These are phyloP conservation scores for Hypoxylon sp. DNA, from an alignment of 2,329 filamentous ascomycete species.

Conservation along the genomic window DNA sequence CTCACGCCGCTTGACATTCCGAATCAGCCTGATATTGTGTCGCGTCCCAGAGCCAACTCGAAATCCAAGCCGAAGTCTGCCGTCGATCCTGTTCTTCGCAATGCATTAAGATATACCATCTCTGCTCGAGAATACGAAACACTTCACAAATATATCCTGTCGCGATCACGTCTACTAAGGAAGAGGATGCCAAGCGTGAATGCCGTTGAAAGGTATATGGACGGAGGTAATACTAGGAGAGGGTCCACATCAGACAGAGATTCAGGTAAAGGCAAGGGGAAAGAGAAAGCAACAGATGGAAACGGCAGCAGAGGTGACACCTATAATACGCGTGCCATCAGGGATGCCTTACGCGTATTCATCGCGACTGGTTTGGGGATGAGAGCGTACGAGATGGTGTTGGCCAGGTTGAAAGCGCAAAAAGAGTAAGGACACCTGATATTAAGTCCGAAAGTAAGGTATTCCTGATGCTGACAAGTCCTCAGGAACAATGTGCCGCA, in stretches of 20 bases:
- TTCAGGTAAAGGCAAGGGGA: slow-evolving; percentile 54
- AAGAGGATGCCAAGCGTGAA: slow-evolving; percentile 69
- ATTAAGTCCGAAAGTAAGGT: slow-evolving; percentile 13
- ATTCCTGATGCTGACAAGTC: slow-evolving; percentile 31
- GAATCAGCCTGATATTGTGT: slow-evolving; percentile 32
- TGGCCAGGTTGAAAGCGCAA: slow-evolving; percentile 62
- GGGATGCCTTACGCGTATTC: slow-evolving; percentile 80
- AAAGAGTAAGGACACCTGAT: slow-evolving; percentile 58
- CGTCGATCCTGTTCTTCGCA: slow-evolving; percentile 82
- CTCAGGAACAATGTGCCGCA: slow-evolving; percentile 47
- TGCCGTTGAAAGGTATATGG: slow-evolving; percentile 69
- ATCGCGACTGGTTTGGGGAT: slow-evolving; percentile 73
- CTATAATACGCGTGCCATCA: slow-evolving; percentile 78
- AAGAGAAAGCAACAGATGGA: slow-evolving; percentile 47
- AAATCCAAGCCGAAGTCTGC: slow-evolving; percentile 51
- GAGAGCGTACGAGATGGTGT: slow-evolving; percentile 72
- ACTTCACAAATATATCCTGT: slow-evolving; percentile 86
- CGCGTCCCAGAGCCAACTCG: slow-evolving; percentile 45
- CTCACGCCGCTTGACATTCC: slow-evolving; percentile 48
- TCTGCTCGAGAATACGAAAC: slow-evolving; percentile 87
- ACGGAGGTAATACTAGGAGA: slow-evolving; percentile 54
- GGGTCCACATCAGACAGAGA: slow-evolving; percentile 39
- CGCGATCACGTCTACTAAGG: slow-evolving; percentile 73
- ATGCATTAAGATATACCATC: slow-evolving; percentile 88
- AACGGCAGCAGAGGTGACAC: slow-evolving; percentile 66